Base-by-base conservation (phyloP, 768 basidiomycete species). In the Lepiota brunneoincarnata region DNA sequence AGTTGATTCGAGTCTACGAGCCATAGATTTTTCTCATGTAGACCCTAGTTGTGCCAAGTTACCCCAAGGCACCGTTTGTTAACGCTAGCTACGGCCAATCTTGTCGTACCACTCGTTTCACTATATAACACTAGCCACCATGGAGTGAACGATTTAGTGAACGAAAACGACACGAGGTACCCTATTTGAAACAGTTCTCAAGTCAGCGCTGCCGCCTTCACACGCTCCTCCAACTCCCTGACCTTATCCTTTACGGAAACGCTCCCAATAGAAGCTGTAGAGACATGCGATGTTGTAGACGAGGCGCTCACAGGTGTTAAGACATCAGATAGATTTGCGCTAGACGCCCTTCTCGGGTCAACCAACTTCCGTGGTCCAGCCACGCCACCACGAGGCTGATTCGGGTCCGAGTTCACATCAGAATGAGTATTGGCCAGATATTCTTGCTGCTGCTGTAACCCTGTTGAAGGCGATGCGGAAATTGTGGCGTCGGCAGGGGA, bases 181-280 rank as follows among this genome's bases (percentile, higher is more conserved):
- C 31, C 31, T 31, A 3, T 10, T 4, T 10, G 31, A 31, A 31
- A 31, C 31, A 9, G 31, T 10, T 31, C 31, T 31, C 44, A 53
- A 15, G 11, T 9, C 10, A 34, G 15, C 20, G 41, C 40, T 36
- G 40, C 49, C 17, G 57, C 54, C 48, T 57, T 65, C 20, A 64
- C 66, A 15, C 69, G 67, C 54, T 71, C 64, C 57, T 73, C 76
- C 34, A 77, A 55, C 52, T 73, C 71, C 39, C 67, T 65, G 38
- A 77, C 73, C 57, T 69, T 73, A 40, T 73, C 72, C 55, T 74
- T 75, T 21, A 78, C 74, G 4, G 72, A 71, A 46, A 60, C 64
- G n/a, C 63, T 36, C 4, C 55, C 55, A 17, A 35, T 35, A 20
- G 38, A 47, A 44, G 59, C 39, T 34, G 31, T 38, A 58, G 59